phyloP scores from a whole-genome alignment of 1,284 basidiomycete species.

The Caloboletus firmus region DNA sequence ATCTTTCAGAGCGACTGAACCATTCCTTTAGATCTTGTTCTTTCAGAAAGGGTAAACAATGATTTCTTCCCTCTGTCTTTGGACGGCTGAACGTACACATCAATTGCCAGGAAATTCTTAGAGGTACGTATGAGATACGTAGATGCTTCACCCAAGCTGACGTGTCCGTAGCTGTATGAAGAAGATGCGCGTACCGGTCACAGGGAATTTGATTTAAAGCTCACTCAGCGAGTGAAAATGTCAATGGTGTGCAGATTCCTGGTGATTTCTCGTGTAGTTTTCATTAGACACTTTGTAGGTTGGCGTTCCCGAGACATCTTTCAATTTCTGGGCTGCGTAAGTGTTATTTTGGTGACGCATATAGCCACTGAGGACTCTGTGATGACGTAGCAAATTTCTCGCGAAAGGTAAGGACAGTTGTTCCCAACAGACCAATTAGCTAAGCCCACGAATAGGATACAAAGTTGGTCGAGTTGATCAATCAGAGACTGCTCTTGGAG shows the following conservation, averaged over 20 bases:
- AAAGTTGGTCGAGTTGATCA: constrained; percentile 98
- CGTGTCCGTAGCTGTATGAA: constrained; percentile 76
- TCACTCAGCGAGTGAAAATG: constrained; percentile 95
- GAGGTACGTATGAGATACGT: constrained; percentile 44
- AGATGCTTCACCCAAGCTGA: constrained; percentile 6
- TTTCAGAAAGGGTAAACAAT: constrained; percentile 91
- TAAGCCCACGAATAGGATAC: constrained; percentile 60
- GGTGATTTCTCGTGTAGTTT: background rate
- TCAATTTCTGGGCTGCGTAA: constrained; percentile 90
- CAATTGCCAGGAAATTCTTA: constrained; percentile 57
- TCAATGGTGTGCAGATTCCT: constrained; percentile 72
- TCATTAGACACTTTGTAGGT: constrained; percentile 51
- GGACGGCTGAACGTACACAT: background rate
- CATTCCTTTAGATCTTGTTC: constrained; percentile 71
- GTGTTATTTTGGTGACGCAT: constrained; percentile 32
- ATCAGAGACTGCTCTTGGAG: constrained; percentile 87
- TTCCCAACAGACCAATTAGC: background rate
- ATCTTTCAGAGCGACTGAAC: constrained; percentile 5
- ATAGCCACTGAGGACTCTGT: constrained; percentile 1
- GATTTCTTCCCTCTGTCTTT: background rate
- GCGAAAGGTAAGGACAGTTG: constrained; percentile 58
- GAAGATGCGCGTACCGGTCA: constrained; percentile 91
- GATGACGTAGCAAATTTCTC: constrained; percentile 63
- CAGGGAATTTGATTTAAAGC: constrained; percentile 89
- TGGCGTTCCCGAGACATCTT: constrained; percentile 93